These are phyloP conservation scores for Solanum etuberosum DNA, from an alignment of 257 asterid species.

Conservation along the genomic window DNA sequence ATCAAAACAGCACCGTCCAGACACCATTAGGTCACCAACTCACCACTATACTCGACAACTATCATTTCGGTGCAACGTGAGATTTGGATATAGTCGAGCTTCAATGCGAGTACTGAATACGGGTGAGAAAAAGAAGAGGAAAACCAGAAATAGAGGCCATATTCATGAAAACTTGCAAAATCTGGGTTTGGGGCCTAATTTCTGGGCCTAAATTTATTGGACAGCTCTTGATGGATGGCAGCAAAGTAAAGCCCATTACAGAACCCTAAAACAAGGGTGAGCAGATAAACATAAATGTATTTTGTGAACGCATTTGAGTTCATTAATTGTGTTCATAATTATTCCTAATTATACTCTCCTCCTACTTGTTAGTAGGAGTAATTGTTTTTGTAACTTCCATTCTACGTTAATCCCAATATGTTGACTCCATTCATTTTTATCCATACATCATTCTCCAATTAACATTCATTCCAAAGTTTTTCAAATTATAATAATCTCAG, in stretches of 20 bases:
- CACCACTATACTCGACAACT: background rate
- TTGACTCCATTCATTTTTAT: background rate
- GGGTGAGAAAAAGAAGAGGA: too few relatives aligned
- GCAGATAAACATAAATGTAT: background rate
- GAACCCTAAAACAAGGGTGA: background rate
- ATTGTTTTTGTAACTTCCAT: background rate
- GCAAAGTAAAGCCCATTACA: background rate
- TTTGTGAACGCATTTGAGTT: background rate
- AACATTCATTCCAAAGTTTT: background rate
- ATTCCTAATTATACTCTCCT: background rate
- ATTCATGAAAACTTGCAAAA: background rate
- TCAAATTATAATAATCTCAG: too few relatives aligned
- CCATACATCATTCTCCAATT: background rate
- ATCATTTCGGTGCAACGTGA: too few relatives aligned
- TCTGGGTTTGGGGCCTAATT: background rate
- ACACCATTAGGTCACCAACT: background rate
- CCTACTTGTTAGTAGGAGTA: background rate
- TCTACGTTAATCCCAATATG: background rate
- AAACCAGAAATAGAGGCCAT: background rate
- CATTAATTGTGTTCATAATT: background rate
- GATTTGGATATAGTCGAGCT: accelerated
- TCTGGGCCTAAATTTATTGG: background rate
- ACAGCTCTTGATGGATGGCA: background rate
- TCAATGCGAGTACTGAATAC: too few relatives aligned
- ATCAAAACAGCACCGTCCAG: background rate